Conservation (phyloP, 305 asterid genomes). For the Solanum aculeatissimum region DNA sequence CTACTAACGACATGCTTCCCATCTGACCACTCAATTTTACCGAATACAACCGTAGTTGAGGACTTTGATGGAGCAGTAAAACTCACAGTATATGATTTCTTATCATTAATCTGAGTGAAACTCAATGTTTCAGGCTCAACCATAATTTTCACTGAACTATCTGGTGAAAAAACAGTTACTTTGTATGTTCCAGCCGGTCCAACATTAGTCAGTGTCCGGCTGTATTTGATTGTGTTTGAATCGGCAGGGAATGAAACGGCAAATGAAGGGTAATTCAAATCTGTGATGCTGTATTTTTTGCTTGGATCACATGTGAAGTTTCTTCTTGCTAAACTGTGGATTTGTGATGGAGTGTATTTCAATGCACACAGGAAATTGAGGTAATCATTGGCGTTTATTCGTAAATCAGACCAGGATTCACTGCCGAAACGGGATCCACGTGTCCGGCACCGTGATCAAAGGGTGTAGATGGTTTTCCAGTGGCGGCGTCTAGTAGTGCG, state of each 20-base stretch:
- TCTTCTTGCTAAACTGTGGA: slow-evolving; percentile 46
- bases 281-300: slow-evolving; percentile 40
- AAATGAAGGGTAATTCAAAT: slow-evolving; percentile 89
- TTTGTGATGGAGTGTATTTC: slow-evolving; percentile 46
- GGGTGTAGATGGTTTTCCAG: slow-evolving; percentile 71
- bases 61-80: slow-evolving; percentile 46
- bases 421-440: slow-evolving; percentile 80
- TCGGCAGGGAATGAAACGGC: slow-evolving; percentile 26
- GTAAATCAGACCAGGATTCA: slow-evolving; percentile 71
- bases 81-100: slow-evolving; percentile 55
- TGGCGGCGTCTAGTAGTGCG: slow-evolving; percentile 43
- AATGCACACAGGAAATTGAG: slow-evolving; percentile 65
- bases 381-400: slow-evolving; percentile 43
- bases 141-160: slow-evolving; percentile 30
- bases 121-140: slow-evolving; percentile 50
- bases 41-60: slow-evolving; percentile 33
- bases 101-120: slow-evolving; percentile 42
- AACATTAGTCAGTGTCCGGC: slow-evolving; percentile 62
- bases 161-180: slow-evolving; percentile 25
- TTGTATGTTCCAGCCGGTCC: slow-evolving; percentile 69
- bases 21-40: slow-evolving; percentile 52
- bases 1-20: slow-evolving; percentile 54
- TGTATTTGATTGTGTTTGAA: slow-evolving; percentile 43
- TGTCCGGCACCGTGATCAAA: slow-evolving; percentile 79
- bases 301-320: slow-evolving; percentile 47